These are phyloP conservation scores for Rhizomucor miehei DNA, from an alignment of 371 early-diverging fungal genomes.

Conservation along the genomic window DNA sequence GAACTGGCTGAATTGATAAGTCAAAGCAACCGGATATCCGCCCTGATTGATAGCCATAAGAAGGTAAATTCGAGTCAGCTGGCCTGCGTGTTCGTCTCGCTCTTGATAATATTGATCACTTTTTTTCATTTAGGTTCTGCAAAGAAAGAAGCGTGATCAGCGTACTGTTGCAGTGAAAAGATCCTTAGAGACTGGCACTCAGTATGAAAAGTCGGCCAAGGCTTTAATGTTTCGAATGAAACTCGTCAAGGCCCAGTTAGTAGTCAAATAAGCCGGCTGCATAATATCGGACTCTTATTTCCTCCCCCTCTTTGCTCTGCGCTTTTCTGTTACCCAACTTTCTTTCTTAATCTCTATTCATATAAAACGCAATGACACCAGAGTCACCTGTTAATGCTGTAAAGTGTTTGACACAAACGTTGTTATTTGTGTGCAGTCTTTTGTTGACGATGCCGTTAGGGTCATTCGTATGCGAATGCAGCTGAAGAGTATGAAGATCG, in stretches of 20 bases:
- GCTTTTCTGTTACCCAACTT: too few relatives aligned
- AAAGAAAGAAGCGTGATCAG: conserved; percentile 62
- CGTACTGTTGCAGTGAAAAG: conserved; percentile 63
- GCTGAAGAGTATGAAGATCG: conserved; percentile 54
- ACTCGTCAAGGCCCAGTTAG: conserved; percentile 37
- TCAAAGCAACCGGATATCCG: conserved; percentile 55
- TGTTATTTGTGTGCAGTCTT: neutral
- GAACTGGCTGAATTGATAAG: conserved; percentile 68
- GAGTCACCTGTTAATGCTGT: conserved; percentile 36
- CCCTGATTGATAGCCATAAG: conserved; percentile 81
- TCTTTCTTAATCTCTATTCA: too few relatives aligned
- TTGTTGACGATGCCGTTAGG: conserved; percentile 21
- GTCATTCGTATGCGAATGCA: conserved; percentile 45
- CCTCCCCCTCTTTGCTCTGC: neutral
- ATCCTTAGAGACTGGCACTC: conserved; percentile 55
- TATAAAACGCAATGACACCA: conserved; percentile 18
- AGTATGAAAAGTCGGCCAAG: conserved; percentile 58
- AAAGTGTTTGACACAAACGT: conserved; percentile 1
- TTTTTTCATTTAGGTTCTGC: conserved; percentile 33
- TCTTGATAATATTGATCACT: neutral
- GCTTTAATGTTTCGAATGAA: conserved; percentile 59
- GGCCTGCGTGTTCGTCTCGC: neutral
- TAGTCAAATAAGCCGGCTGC: conserved; percentile 6
- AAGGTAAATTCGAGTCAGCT: conserved; percentile 52
- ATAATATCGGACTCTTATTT: neutral